Conservation (phyloP, 2,329 filamentous ascomycete genomes). For the Paraphoma chrysanthemicola region DNA sequence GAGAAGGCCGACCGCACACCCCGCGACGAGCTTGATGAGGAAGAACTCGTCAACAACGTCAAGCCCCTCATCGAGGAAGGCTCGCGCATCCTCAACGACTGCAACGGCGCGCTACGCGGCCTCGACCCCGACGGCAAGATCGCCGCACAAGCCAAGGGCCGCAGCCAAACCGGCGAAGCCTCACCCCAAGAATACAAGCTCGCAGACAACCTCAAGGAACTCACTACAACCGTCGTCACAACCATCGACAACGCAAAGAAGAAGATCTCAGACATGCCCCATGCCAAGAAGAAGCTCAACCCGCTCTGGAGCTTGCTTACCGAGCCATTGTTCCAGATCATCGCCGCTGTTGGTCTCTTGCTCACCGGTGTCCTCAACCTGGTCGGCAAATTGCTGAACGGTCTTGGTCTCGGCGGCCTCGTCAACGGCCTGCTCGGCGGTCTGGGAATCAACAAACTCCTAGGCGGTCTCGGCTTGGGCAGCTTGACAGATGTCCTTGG, state of each 20-base stretch:
- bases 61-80: slow-evolving; percentile 90
- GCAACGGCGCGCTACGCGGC: slow-evolving; percentile 84
- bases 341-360: slow-evolving; percentile 84
- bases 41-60: slow-evolving; percentile 84
- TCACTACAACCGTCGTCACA: slow-evolving; percentile 80
- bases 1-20: slow-evolving; percentile 80
- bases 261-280: slow-evolving; percentile 88
- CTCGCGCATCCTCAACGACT: slow-evolving; percentile 80
- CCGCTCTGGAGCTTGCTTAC: slow-evolving; percentile 83
- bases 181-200: slow-evolving; percentile 84
- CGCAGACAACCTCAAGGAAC: slow-evolving; percentile 83
- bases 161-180: slow-evolving; percentile 75
- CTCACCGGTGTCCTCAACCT: slow-evolving; percentile 84
- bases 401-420: slow-evolving; percentile 81
- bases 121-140: slow-evolving; percentile 90
- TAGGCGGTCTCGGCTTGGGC: slow-evolving; percentile 73
- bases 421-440: slow-evolving; percentile 81
- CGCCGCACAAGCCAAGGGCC: slow-evolving; percentile 82
- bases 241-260: slow-evolving; percentile 89
- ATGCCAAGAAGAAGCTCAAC: slow-evolving; percentile 93
- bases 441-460: slow-evolving; percentile 76
- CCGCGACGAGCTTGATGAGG: slow-evolving; percentile 88
- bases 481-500: slow-evolving; percentile 58
- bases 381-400: slow-evolving; percentile 80
- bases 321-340: slow-evolving; percentile 90